Base-by-base conservation (phyloP, 176 grass and related monocot genomes). In the Zoysia japonica region DNA sequence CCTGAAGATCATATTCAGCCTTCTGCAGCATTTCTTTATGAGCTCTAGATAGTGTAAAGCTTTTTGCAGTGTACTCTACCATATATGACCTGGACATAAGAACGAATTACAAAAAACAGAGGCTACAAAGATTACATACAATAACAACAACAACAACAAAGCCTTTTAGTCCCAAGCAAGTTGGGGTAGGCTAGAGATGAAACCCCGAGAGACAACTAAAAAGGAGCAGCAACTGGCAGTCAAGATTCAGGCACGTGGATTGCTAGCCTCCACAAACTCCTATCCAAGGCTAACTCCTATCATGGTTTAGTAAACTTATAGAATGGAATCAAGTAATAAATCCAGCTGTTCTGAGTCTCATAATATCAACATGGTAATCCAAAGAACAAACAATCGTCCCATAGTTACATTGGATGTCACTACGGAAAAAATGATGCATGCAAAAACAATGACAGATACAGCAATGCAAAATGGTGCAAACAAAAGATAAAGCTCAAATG, bases 1-100 rank as follows among this genome's bases (percentile, higher is more conserved):
- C 95, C 87, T 94, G 90, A 87, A 93, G 60, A 65, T 92, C 86
- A 65, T 83, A 90, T 46, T 90, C 86, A 78, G 64, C 43, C 80
- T 83, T 84, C 56, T 90, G 61, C 9, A 94, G 64, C 65, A 94
- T 85, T 76, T 94, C 95, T 70, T 55, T 83, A 70, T 90, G 74
- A 75, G 77, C 82, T 87, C 68, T 88, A 75, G 88, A 91, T 70
- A 98, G 69, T 6, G 51, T 49, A 79, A 98, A 98, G 61, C 42
- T 87, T 85, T 86, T 98, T 56, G 87, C 68, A 0, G 88, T 64
- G 54, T 69, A 67, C 69, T 98, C 86, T 82, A 72, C 35, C 83
- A 50, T 82, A 64, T 70, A 78, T 83, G 80, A 88, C 76, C 92
- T 98, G 81, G 52, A 88, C 40, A 89, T 69, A 93, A 76, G 47